Evolutionary conservation across 108 stramenopile genomes (phyloP).

Genomic region (Nitzschia sp.): DNA sequence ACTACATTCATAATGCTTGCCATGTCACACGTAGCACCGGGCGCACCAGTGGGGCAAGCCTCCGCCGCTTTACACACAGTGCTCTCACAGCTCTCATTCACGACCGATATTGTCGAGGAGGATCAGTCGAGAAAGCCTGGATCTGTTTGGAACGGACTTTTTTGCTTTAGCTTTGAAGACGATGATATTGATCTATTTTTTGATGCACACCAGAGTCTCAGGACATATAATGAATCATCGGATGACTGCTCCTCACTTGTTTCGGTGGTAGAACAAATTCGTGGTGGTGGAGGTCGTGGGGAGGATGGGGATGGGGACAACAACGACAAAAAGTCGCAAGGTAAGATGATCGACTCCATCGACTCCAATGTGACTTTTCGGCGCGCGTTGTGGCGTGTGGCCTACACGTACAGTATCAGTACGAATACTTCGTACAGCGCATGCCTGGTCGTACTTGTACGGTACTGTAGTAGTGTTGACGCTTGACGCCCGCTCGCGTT

Average conservation of each 20-base stretch:
- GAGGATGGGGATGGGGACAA: background rate
- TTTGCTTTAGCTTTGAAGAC: background rate
- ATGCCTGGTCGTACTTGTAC: too few species aligned
- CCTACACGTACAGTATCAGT: too few species aligned
- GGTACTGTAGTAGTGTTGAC: too few species aligned
- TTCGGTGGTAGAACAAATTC: background rate
- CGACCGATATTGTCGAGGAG: background rate
- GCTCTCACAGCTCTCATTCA: slow-evolving; percentile 5
- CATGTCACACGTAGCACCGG: too few species aligned
- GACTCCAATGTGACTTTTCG: background rate
- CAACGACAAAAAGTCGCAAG: background rate
- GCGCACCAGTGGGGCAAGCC: too few species aligned
- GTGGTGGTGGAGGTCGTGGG: background rate
- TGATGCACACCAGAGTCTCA: slow-evolving; percentile 9
- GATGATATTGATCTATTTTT: slow-evolving; percentile 10
- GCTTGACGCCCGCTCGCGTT: too few species aligned
- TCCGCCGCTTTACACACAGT: background rate
- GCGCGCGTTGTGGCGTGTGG: too few species aligned
- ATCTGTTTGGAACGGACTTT: background rate
- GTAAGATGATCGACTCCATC: background rate
- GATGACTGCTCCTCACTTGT: background rate
- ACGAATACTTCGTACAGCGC: too few species aligned
- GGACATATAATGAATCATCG: background rate
- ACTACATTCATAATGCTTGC: too few species aligned
- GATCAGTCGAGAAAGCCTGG: background rate